phyloP scores from a whole-genome alignment of 2,329 filamentous ascomycete genomes.

The Verticillium nubilum region DNA sequence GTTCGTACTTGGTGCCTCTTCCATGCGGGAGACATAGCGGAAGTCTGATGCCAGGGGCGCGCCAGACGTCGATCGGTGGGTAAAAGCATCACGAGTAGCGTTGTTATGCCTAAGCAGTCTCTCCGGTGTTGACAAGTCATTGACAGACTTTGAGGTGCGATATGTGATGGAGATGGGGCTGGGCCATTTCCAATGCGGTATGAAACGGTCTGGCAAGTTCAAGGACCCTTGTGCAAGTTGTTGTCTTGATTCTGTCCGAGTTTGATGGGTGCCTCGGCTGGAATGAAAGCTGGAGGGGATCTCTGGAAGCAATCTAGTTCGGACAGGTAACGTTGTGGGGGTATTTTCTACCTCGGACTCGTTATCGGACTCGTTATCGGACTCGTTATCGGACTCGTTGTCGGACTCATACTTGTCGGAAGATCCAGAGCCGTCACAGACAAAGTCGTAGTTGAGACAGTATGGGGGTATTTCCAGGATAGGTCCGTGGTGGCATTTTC shows the following conservation, averaged over 20 bases:
- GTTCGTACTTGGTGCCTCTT: not conserved
- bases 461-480: not conserved
- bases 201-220: constrained; percentile 40
- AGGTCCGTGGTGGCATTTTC: not conserved
- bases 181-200: constrained; percentile 33
- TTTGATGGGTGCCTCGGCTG: too few relatives aligned
- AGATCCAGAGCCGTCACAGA: constrained; percentile 7
- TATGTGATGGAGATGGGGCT: constrained; percentile 34
- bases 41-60: not conserved
- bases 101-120: constrained; percentile 36
- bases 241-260: not conserved
- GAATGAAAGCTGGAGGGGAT: not conserved
- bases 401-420: not conserved
- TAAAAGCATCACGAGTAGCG: constrained; percentile 37
- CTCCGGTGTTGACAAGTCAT: constrained; percentile 37
- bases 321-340: not conserved
- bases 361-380: not conserved
- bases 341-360: not conserved
- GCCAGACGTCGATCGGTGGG: constrained; percentile 5
- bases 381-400: not conserved
- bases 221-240: not conserved
- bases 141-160: constrained; percentile 34
- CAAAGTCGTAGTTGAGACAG: constrained; percentile 3
- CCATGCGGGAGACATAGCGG: not conserved
- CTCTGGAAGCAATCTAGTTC: not conserved